A percentile compares a stretch with the other conserved stretches of the same genome.
Conservation (phyloP, 805 yeast genomes). For the Saturnispora zaruensis region DNA sequence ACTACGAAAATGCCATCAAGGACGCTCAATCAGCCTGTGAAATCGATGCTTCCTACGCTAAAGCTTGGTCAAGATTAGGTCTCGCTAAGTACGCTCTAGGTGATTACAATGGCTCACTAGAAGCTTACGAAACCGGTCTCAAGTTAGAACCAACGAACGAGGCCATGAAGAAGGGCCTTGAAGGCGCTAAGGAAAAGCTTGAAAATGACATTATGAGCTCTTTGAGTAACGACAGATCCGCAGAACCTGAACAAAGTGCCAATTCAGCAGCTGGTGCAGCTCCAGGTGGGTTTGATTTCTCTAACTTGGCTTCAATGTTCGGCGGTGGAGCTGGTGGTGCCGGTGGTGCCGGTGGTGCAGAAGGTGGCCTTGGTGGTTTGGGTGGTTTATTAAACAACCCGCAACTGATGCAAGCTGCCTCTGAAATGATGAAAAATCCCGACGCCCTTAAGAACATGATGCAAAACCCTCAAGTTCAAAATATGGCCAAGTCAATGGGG, state of each 20-base stretch:
- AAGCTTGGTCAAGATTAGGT: conserved; percentile 93
- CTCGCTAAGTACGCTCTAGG: conserved; percentile 91
- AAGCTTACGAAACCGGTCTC: conserved; percentile 83
- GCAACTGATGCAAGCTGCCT: conserved; percentile 80
- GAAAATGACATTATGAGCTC: conserved; percentile 57
- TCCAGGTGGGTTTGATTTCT: conserved; percentile 57
- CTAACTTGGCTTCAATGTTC: conserved; percentile 49
- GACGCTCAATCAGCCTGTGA: conserved; percentile 82
- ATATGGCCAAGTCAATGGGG: conserved; percentile 75
- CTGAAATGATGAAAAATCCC: conserved; percentile 82
- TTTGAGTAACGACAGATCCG: conserved; percentile 23
- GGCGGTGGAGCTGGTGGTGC: conserved; percentile 28
- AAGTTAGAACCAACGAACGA: conserved; percentile 83
- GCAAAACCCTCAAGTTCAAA: conserved; percentile 83
- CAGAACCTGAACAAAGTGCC: conserved; percentile 23
- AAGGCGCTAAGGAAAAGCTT: conserved; percentile 83
- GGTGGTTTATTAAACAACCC: conserved; percentile 72
- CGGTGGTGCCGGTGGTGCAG: conserved; percentile 54
- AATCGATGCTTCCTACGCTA: conserved; percentile 71
- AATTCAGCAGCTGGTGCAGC: conserved; percentile 26
- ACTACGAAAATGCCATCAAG: conserved; percentile 67
- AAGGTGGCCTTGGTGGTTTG: conserved; percentile 71
- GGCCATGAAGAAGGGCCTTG: conserved; percentile 88
- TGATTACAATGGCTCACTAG: conserved; percentile 81
- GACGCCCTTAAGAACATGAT: conserved; percentile 61